Conservation (phyloP, 768 basidiomycete genomes). For the Neoboletus magnificus region DNA sequence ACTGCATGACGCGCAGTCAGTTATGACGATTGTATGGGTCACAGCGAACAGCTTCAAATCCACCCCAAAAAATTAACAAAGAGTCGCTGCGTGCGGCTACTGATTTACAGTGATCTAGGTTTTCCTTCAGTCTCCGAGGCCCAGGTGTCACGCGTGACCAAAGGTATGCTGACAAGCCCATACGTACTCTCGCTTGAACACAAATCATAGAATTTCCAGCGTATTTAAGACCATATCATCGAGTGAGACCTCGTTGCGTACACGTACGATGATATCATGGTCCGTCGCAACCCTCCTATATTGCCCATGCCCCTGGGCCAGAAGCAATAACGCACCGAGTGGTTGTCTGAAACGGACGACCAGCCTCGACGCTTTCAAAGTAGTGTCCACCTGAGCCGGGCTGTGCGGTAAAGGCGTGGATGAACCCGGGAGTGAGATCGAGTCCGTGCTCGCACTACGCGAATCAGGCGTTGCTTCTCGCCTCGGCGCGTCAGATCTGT, state of each 20-base stretch:
- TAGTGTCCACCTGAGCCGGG: neutral
- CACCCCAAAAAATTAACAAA: no score
- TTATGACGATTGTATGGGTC: neutral
- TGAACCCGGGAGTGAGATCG: neutral
- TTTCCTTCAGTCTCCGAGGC: no score
- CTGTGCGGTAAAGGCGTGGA: neutral
- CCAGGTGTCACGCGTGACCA: no score
- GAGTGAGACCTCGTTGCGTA: conserved; percentile 2
- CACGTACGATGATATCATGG: conserved; percentile 7
- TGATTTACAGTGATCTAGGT: no score
- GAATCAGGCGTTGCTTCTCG: neutral
- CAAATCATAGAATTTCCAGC: conserved; percentile 5
- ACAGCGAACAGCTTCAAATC: neutral
- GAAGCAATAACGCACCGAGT: conserved; percentile 14
- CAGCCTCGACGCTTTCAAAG: neutral
- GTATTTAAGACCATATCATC: conserved; percentile 5
- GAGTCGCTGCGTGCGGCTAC: no score
- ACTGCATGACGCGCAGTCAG: neutral
- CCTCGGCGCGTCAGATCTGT: no score
- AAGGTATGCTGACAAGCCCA: no score
- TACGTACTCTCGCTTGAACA: no score
- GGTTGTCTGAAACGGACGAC: conserved; percentile 12
- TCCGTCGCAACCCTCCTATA: conserved; percentile 17
- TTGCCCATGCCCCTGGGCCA: neutral
- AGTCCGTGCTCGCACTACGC: neutral